These are phyloP conservation scores for Diaporthe velutina DNA, from an alignment of 2,329 filamentous ascomycete genomes.

Conservation along the genomic window DNA sequence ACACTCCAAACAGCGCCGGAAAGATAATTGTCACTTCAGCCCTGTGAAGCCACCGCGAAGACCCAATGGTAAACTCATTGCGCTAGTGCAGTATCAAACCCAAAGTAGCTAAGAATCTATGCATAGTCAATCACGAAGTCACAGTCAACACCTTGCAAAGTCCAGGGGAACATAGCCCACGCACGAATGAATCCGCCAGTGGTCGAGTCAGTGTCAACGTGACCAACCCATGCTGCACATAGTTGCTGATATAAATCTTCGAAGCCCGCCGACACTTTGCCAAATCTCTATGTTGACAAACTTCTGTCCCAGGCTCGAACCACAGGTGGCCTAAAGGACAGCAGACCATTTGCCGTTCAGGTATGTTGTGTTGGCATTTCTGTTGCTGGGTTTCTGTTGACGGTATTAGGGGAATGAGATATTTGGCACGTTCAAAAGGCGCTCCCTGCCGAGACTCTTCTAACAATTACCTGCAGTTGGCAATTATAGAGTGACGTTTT, in stretches of 20 bases:
- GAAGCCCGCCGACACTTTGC: conserved; percentile 9
- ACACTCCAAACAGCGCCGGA: conserved; percentile 30
- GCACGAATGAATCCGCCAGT: neutral
- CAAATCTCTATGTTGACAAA: conserved; percentile 27
- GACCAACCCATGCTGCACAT: neutral
- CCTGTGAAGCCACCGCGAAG: conserved; percentile 41
- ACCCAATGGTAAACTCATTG: conserved; percentile 1
- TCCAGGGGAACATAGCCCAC: neutral
- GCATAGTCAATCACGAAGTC: conserved; percentile 37
- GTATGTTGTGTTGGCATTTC: conserved; percentile 38
- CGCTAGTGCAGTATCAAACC: neutral
- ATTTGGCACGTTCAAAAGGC: conserved; percentile 41
- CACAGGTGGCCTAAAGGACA: conserved; percentile 37
- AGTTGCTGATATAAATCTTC: neutral
- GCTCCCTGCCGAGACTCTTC: neutral
- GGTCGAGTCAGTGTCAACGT: neutral
- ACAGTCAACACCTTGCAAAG: conserved; percentile 26
- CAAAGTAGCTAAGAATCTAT: neutral
- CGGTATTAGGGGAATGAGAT: conserved; percentile 46
- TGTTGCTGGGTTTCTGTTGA: neutral
- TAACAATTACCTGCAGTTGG: neutral
- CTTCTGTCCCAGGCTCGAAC: conserved; percentile 21
- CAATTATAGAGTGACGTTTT: conserved; percentile 26
- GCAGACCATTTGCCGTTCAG: conserved; percentile 42
- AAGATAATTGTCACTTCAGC: conserved; percentile 45